phyloP scores from a whole-genome alignment of 192 early-diverging fungal species.

The Coemansia umbellata region DNA sequence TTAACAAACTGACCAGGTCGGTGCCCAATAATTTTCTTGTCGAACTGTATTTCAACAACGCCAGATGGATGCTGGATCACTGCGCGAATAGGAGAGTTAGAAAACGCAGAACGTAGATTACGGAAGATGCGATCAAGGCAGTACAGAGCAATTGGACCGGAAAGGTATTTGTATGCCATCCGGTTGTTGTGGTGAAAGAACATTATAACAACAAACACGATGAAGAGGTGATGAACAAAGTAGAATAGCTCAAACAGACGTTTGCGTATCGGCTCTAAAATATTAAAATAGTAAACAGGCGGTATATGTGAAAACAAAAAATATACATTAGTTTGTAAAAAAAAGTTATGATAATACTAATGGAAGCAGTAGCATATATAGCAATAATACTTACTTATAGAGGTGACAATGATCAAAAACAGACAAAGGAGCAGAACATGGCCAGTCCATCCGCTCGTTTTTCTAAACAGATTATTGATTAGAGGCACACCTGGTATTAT shows the following conservation, averaged over 20 bases:
- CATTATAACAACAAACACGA: constrained; percentile 62
- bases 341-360: too few species aligned
- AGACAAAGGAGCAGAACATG: constrained; percentile 62
- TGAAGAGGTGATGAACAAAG: constrained; percentile 73
- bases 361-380: not conserved
- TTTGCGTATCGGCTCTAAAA: constrained; percentile 51
- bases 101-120: constrained; percentile 51
- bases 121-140: constrained; percentile 61
- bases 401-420: constrained; percentile 56
- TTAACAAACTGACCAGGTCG: constrained; percentile 78
- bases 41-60: constrained; percentile 68
- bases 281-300: not conserved
- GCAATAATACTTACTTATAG: constrained; percentile 41
- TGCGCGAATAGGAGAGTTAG: constrained; percentile 57
- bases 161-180: constrained; percentile 59
- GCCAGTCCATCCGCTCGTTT: constrained; percentile 59
- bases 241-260: constrained; percentile 73
- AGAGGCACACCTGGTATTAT: constrained; percentile 15
- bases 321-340: too few species aligned
- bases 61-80: constrained; percentile 74
- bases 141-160: constrained; percentile 56
- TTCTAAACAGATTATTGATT: constrained; percentile 14
- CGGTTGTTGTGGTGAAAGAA: constrained; percentile 65
- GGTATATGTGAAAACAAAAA: not conserved
- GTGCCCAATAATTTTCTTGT: constrained; percentile 50